These are phyloP conservation scores for Racocetra persica DNA, from an alignment of 371 early-diverging fungal genomes.

Conservation along the genomic window DNA sequence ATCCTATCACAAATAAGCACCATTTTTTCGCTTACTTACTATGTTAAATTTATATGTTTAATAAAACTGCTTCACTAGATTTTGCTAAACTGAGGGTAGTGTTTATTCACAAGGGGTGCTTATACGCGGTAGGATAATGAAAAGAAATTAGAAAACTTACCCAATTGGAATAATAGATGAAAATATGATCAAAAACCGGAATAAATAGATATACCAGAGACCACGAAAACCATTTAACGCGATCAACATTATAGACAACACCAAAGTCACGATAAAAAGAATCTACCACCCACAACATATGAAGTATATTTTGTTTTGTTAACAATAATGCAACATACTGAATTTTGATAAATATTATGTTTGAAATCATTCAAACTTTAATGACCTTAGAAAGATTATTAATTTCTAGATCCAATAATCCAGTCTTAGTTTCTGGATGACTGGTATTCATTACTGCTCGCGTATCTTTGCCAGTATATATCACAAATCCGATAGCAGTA, in stretches of 20 bases:
- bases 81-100: too few relatives aligned
- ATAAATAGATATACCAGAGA: slow-evolving; percentile 88
- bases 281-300: slow-evolving; percentile 57
- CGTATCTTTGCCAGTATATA: slow-evolving; percentile 98
- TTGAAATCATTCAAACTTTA: not conserved
- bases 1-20: not conserved
- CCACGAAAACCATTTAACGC: slow-evolving; percentile 90
- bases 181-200: slow-evolving; percentile 97
- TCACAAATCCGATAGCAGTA: slow-evolving; percentile 88
- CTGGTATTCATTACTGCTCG: slow-evolving; percentile 98
- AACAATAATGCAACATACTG: not conserved
- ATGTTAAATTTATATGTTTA: too few relatives aligned
- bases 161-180: slow-evolving; percentile 98
- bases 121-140: too few relatives aligned
- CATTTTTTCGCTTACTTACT: not conserved
- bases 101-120: too few relatives aligned
- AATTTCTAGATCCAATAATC: slow-evolving; percentile 93
- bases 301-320: not conserved
- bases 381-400: slow-evolving; percentile 91
- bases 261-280: slow-evolving; percentile 84
- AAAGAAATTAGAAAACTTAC: slow-evolving; percentile 44
- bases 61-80: too few relatives aligned
- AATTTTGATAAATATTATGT: not conserved
- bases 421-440: slow-evolving; percentile 95
- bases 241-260: slow-evolving; percentile 87